Base-by-base conservation (phyloP, 2,329 filamentous ascomycete species). In the Ilyonectria robusta region DNA sequence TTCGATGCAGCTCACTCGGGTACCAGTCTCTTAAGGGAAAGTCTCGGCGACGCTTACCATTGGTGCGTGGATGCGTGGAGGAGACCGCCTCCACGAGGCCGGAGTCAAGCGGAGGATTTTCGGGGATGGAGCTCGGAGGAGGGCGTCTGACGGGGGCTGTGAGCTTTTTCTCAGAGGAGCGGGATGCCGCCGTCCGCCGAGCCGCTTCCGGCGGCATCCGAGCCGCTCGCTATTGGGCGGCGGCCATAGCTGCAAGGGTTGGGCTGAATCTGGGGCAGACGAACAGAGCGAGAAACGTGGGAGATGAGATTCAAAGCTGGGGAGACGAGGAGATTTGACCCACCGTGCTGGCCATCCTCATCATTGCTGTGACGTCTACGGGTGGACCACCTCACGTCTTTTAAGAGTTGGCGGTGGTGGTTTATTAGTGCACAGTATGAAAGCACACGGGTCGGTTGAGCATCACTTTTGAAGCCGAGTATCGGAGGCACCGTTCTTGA, bases 111-210 rank as follows among this genome's bases (percentile, higher is more conserved):
- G 55, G 40, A 17, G 55, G 40, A 21, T n/a, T 4, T 33, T 46
- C 37, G 42, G 55, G 42, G 50, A 35, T 35, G 33, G 31, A 53
- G 50, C 17, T 35, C 50, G 50, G 50, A 53, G 31, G 50, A 53
- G 50, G 50, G 50, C 50, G 50, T 13, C 29, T 35, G 29, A 17
- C 31, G 50, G 48, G 8, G 7, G 33, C 2, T 31, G 5, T 23
- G n/a, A 4, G 23, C 10, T 2, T 8, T 35, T 21, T 53, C 31
- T 11, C 31, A 1, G 1, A 8, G 19, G 9, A 46, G 19, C 48
- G 50, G 54, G 61, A 53, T 53, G n/a, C 46, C 61, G 61, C 61
- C 61, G 61, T 51, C 35, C 46, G 61, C 56, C 56, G 48, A 65
- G 50, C 31, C 35, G 26, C 47, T 48, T 11, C 35, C 62, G 62